Evolutionary conservation across 1,139 yeast species (phyloP).

Genomic region (Geotrichum aggregatum): DNA sequence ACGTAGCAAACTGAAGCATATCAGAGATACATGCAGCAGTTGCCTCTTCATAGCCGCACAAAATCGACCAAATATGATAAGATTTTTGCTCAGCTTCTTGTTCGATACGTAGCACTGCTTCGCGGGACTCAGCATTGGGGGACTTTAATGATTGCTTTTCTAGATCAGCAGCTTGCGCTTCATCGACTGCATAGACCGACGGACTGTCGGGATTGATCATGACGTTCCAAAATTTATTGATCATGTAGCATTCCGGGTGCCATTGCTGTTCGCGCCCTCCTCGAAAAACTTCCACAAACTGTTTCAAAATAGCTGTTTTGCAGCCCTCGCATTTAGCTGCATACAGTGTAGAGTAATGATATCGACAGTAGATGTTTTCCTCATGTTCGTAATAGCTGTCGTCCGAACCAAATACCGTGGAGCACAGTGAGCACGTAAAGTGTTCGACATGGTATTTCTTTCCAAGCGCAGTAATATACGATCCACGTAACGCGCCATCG

Average conservation of each 20-base stretch:
- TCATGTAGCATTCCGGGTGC: slow-evolving; percentile 99
- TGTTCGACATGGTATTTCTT: slow-evolving; percentile 92
- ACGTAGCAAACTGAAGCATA: slow-evolving; percentile 82
- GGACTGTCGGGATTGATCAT: slow-evolving; percentile 26
- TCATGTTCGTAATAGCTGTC: slow-evolving; percentile 92
- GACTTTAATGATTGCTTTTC: neutral
- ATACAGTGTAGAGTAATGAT: slow-evolving; percentile 76
- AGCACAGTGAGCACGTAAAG: slow-evolving; percentile 86
- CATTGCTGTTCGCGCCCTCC: slow-evolving; percentile 96
- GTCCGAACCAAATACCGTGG: slow-evolving; percentile 81
- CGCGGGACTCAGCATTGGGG: slow-evolving; percentile 41
- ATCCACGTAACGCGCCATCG: slow-evolving; percentile 80
- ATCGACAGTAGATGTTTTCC: slow-evolving; percentile 80
- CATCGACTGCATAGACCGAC: slow-evolving; percentile 5
- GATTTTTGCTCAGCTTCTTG: slow-evolving; percentile 60
- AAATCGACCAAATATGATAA: slow-evolving; percentile 78
- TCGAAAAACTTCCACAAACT: slow-evolving; percentile 85
- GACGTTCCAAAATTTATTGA: slow-evolving; percentile 94
- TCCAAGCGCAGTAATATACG: slow-evolving; percentile 90
- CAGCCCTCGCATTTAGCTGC: slow-evolving; percentile 95
- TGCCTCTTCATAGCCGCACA: slow-evolving; percentile 88
- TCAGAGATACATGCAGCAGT: slow-evolving; percentile 88
- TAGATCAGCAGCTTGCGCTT: neutral
- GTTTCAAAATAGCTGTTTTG: slow-evolving; percentile 83
- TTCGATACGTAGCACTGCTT: slow-evolving; percentile 55